Evolutionary conservation across 2,329 filamentous ascomycete species (phyloP), one percentile per base, ranked within the genome.

Genomic region (Fusarium sarcochroum): DNA sequence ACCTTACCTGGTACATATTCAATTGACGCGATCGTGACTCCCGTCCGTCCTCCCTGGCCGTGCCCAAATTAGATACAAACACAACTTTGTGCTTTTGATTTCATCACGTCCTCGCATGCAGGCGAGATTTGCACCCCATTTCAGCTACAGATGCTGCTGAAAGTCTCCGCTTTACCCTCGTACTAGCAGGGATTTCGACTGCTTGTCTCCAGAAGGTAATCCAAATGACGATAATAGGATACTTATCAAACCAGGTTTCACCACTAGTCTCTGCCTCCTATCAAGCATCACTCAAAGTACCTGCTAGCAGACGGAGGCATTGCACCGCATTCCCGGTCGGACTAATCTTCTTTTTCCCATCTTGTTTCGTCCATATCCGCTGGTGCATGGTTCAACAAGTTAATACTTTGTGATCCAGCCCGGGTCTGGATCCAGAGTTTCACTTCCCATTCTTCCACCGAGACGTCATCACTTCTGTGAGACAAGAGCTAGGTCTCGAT

Each of bases 61-160:
- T 56, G 42, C 56, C 55, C 35, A 67, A 57, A 52, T 70, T 58
- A 63, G 66, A 41, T 49, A 58, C 55, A 35, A 50, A 23, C 50
- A 51, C 50, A 54, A 44, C 25, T 48, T 56, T 59, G 46, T 58
- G 42, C 50, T 44, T 59, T 57, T 53, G 64, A 71, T 71, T 71
- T 63, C 60, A 73, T 72, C 63, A 23, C 60, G 53, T 62, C 48
- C 59, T 51, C 67, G 51, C 68, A 63, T 62, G 34, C 58, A 70
- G 67, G 61, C 72, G 69, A 75, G 65, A 74, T 74, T 74, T 68
- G 56, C 61, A 65, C 58, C 68, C 56, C 47, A 50, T 63, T 63
- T 67, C 63, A 65, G 64, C 64, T 69, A 48, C 60, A 35, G 61
- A 58, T 54, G 59, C 49, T 70, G 62, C 53, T 64, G 44, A 34